Evolutionary conservation across 2,329 filamentous ascomycete genomes (phyloP), one percentile per base, ranked within the genome.

Genomic region (Coniochaeta ligniaria): DNA sequence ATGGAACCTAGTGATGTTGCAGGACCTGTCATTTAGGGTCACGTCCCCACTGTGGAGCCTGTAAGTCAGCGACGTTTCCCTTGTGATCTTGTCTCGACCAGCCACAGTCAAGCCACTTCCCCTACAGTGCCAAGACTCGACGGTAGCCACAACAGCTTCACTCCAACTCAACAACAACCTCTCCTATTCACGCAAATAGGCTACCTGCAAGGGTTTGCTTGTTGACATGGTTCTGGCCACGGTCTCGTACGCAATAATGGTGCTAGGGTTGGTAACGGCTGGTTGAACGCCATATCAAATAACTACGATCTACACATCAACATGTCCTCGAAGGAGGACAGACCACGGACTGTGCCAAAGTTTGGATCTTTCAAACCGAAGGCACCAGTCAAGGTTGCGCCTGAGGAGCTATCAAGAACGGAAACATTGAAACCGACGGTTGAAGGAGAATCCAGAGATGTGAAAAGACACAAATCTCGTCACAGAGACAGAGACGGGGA

Each of bases 281-380:
- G 20, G 45, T 50, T 43, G 22, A 28, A 20, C 20, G 14, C 22
- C 45, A 26, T 20, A 59, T 59, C 36, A 8, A 20, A 33, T 12
- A 57, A 12, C 22, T 24, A 33, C 26, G n/a, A 22, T 17, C 31
- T 36, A 2, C 31, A 36, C 54, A 52, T 28, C 14, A 22, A 66
- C 11, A 41, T 67, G 65, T 62, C 66, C 11, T 63, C 63, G 9
- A 62, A 61, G 52, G 65, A 63, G 26, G 60, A 64, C 16, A 67
- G 67, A 41, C 62, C 61, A 22, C 67, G 68, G 31, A 63, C 67
- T 14, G 69, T 69, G 43, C 71, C 70, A n/a, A 70, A 68, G 45
- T 72, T 72, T 58, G 66, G 63, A 26, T 72, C 70, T 26, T 72
- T 71, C 64, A 68, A 66, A 47, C 68, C 68, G 24, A 63, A 64